Evolutionary conservation across 2,329 filamentous ascomycete species (phyloP), one percentile per base, ranked within the genome.

Genomic region (Podosphaera leucotricha): DNA sequence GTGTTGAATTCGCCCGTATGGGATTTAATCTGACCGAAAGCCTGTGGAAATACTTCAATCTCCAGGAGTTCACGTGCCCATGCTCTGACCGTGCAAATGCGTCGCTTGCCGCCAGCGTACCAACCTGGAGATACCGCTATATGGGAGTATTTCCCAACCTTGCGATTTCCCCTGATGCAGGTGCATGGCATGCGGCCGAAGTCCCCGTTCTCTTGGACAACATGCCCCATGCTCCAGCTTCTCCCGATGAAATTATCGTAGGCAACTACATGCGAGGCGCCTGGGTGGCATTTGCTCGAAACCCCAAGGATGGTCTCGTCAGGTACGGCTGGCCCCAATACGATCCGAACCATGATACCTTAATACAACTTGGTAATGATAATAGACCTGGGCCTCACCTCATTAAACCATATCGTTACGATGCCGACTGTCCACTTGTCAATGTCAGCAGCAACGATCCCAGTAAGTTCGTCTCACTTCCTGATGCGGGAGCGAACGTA

Each of bases 41-140:
- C 13, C 51, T 51, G 43, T 60, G 55, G 57, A 40, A 50, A 22
- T 47, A 38, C 6, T 52, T 59, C 44, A 57, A 57, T 37, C 44
- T 55, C 6, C 45, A 50, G 18, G 50, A 47, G 2, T 62, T 58
- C 38, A 66, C 49, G 30, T 61, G 61, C 48, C 57, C 59, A 5
- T 47, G 51, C 10, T 55, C 55, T 7, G 44, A 50, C 43, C 45
- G 51, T 33, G 53, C 57, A 40, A 54, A 58, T 41, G 44, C 47
- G n/a, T 50, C 52, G 21, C 37, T 57, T 2, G 41, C 53, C 15
- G 46, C 46, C 1, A 52, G 52, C 0, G 53, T 54, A 11, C 58
- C 61, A 1, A 60, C 57, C 0, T 63, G 60, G 59, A 49, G 61
- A 41, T 63, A 63, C 42, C 52, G 57, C 13, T 63, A 59, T 41